Percentiles rank a stretch among this genome's conserved stretches.
Conservation (phyloP, 1,284 basidiomycete genomes). For the Ustilago crameri region DNA sequence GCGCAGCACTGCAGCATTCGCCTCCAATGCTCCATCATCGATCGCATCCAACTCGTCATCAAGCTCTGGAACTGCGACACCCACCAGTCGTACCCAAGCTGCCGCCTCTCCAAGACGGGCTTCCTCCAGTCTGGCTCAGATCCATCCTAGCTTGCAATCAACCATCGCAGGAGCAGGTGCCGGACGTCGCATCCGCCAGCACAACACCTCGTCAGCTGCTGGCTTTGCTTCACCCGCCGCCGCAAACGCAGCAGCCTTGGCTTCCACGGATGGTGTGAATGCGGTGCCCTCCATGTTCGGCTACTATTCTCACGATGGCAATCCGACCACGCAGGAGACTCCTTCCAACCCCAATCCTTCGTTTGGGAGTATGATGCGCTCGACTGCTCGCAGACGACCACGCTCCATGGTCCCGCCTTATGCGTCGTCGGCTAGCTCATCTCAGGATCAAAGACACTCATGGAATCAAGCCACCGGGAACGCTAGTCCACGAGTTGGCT, state of each 20-base stretch:
- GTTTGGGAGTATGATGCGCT: background rate
- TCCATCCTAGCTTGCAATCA: background rate
- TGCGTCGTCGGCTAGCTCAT: constrained; percentile 1
- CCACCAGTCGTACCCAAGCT: background rate
- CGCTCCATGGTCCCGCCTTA: background rate
- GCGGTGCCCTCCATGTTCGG: constrained; percentile 42
- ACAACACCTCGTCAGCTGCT: background rate
- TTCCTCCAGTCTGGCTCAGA: constrained; percentile 7
- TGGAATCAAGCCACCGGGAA: constrained; percentile 2
- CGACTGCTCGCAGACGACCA: background rate
- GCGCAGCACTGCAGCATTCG: constrained; percentile 11
- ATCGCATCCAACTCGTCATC: constrained; percentile 15
- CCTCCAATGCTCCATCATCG: constrained; percentile 1
- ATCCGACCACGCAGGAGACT: background rate
- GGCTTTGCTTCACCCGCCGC: background rate
- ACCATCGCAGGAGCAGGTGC: background rate
- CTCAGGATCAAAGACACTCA: background rate
- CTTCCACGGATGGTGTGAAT: constrained; percentile 14
- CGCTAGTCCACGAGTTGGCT: constrained; percentile 4
- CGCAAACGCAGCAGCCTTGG: constrained; percentile 14
- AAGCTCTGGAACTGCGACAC: constrained; percentile 25
- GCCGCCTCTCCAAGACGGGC: constrained; percentile 5
- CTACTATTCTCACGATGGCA: constrained; percentile 38
- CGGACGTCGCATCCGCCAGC: constrained; percentile 2
- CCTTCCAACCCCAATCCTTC: background rate